A percentile compares a stretch with the other conserved stretches of the same genome.
phyloP scores from a whole-genome alignment of 139 green algal genomes.

The Dunaliella sp. region DNA sequence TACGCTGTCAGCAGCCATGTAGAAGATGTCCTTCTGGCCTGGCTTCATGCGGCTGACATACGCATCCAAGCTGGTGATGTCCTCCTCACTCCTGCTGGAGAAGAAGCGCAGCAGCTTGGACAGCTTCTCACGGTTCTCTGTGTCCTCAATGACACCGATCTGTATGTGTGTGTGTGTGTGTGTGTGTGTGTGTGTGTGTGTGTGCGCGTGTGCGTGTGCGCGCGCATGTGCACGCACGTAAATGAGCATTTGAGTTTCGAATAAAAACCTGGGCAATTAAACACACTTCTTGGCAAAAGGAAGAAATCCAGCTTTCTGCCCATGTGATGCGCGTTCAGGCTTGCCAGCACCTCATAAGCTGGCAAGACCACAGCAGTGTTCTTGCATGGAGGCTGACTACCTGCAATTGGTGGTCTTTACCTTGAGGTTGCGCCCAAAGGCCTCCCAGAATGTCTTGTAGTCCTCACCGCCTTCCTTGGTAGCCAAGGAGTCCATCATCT shows the following conservation, averaged over 20 bases:
- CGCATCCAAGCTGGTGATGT: constrained; percentile 67
- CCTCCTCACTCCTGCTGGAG: constrained; percentile 57
- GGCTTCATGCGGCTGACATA: constrained; percentile 89
- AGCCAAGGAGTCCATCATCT: constrained; percentile 90
- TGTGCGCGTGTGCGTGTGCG: neutral
- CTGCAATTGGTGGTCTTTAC: too few species aligned
- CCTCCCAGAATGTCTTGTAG: constrained; percentile 90
- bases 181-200: neutral
- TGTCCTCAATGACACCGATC: constrained; percentile 93
- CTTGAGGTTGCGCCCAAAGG: constrained; percentile 89
- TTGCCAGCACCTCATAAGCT: too few species aligned
- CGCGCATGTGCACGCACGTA: neutral
- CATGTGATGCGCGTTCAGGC: too few species aligned
- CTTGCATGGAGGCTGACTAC: too few species aligned
- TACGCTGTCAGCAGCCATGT: constrained; percentile 67
- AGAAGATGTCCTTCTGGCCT: constrained; percentile 93
- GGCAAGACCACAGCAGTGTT: too few species aligned
- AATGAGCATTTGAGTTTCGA: neutral
- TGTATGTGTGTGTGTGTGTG: constrained; percentile 38
- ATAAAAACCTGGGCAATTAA: too few species aligned
- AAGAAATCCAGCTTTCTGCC: too few species aligned
- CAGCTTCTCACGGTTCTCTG: constrained; percentile 68
- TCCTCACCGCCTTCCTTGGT: constrained; percentile 66
- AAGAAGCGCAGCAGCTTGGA: constrained; percentile 83
- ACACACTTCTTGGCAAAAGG: too few species aligned